A percentile compares a stretch with the other conserved stretches of the same genome.
Evolutionary conservation across 192 early-diverging fungal genomes (phyloP).

Genomic region (Podochytrium sp.): DNA sequence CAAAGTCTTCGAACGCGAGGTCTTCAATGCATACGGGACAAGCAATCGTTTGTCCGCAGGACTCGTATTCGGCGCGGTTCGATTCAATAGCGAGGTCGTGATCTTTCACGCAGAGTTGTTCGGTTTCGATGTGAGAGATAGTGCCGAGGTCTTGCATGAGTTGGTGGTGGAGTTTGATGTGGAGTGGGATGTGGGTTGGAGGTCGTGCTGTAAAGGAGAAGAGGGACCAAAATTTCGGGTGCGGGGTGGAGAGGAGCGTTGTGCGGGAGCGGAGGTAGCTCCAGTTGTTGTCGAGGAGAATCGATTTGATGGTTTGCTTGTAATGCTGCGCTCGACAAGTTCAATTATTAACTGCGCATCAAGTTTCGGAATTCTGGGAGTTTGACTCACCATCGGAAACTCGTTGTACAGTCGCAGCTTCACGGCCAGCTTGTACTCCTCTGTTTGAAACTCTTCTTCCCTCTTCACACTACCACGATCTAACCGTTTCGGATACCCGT

Average conservation of each 20-base stretch:
- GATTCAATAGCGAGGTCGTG: conserved; percentile 15
- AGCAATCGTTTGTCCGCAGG: not conserved
- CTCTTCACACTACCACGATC: not conserved
- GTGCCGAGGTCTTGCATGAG: not conserved
- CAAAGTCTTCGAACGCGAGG: conserved; percentile 21
- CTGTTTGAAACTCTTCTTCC: not conserved
- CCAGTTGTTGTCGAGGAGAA: conserved; percentile 18
- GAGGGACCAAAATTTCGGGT: conserved; percentile 8
- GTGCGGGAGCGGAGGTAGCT: not conserved
- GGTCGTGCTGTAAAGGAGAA: conserved; percentile 6
- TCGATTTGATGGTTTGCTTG: conserved; percentile 22
- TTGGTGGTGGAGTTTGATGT: not conserved
- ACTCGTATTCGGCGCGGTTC: conserved; percentile 8
- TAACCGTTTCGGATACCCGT: conserved; percentile 7
- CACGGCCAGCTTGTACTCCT: not conserved
- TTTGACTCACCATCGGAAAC: conserved; percentile 8
- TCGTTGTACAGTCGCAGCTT: conserved; percentile 19
- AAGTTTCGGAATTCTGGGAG: not conserved
- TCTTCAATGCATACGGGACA: conserved; percentile 31
- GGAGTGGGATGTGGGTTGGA: not conserved
- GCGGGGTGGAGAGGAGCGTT: not conserved
- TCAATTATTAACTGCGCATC: not conserved
- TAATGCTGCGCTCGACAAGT: conserved; percentile 22
- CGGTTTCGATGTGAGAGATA: not conserved
- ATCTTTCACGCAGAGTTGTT: not conserved